These are phyloP conservation scores for Arabis alpina DNA, from an alignment of 345 rosid genomes.

Conservation along the genomic window DNA sequence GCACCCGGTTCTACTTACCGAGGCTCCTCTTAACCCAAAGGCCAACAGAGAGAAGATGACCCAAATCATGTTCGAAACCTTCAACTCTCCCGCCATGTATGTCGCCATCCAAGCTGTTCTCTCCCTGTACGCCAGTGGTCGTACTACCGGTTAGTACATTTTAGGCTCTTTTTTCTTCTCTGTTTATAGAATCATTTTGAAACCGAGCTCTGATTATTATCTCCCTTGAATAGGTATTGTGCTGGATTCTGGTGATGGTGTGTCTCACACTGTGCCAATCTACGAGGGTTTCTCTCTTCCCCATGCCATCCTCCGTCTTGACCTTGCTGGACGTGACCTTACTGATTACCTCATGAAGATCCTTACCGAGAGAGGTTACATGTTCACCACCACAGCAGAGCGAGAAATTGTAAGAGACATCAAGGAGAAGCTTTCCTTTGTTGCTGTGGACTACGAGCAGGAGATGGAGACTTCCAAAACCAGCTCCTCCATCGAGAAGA, in stretches of 20 bases:
- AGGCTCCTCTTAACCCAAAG: slow-evolving; percentile 68
- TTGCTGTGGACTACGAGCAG: slow-evolving; percentile 68
- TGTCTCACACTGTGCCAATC: slow-evolving; percentile 67
- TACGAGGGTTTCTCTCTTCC: slow-evolving; percentile 67
- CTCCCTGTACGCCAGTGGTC: slow-evolving; percentile 67
- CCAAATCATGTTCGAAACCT: slow-evolving; percentile 64
- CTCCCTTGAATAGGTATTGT: slow-evolving; percentile 53
- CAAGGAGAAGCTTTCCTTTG: slow-evolving; percentile 73
- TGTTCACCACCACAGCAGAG: slow-evolving; percentile 77
- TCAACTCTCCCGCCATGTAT: slow-evolving; percentile 62
- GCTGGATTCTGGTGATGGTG: slow-evolving; percentile 68
- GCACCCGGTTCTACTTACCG: slow-evolving; percentile 66
- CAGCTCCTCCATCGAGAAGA: slow-evolving; percentile 72
- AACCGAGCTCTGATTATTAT: slow-evolving; percentile 9
- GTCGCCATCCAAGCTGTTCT: slow-evolving; percentile 68
- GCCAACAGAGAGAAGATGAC: slow-evolving; percentile 73
- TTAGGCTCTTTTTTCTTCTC: background rate
- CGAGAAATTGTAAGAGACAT: slow-evolving; percentile 93
- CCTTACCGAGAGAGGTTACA: slow-evolving; percentile 55
- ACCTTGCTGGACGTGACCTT: slow-evolving; percentile 67
- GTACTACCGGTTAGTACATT: slow-evolving; percentile 59
- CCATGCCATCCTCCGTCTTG: slow-evolving; percentile 69
- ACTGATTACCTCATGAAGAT: slow-evolving; percentile 70
- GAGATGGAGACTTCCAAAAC: slow-evolving; percentile 68
- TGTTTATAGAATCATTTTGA: slow-evolving; percentile 6